These are phyloP conservation scores for Tuber aestivum DNA, from an alignment of 495 filamentous ascomycete species.

Conservation along the genomic window DNA sequence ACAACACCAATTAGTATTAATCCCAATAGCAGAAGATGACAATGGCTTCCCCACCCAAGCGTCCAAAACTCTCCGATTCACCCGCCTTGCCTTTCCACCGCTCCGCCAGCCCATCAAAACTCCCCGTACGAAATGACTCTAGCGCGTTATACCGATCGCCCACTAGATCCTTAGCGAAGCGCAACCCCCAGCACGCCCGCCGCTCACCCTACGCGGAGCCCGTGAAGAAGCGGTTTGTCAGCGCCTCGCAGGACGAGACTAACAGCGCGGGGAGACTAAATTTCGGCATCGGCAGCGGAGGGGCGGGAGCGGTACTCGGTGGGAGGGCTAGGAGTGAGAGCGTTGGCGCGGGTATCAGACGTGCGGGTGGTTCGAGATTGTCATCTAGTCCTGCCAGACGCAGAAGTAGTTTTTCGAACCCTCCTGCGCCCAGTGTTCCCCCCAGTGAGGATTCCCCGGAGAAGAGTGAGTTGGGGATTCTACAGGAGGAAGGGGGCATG, in stretches of 20 bases:
- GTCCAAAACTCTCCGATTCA: slow-evolving; percentile 21
- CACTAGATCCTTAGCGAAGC: neutral
- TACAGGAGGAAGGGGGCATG: neutral
- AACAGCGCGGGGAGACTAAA: neutral
- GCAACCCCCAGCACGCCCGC: neutral
- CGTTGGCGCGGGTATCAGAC: slow-evolving; percentile 1
- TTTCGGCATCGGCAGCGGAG: neutral
- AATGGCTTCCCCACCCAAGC: slow-evolving; percentile 22
- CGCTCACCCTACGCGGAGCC: slow-evolving; percentile 16
- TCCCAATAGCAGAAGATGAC: neutral
- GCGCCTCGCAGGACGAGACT: neutral
- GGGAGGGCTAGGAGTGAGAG: neutral
- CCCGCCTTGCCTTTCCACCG: slow-evolving; percentile 8
- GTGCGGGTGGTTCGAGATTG: slow-evolving; percentile 16
- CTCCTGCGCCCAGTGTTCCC: neutral
- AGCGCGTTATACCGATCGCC: slow-evolving; percentile 14
- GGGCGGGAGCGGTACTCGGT: slow-evolving; percentile 3
- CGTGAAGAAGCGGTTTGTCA: neutral
- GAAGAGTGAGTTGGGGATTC: slow-evolving; percentile 6
- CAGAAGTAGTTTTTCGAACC: slow-evolving; percentile 19
- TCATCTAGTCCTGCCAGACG: slow-evolving; percentile 19
- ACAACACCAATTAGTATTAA: slow-evolving; percentile 14
- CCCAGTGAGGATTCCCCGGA: slow-evolving; percentile 4
- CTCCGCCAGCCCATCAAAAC: slow-evolving; percentile 17
- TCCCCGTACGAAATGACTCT: slow-evolving; percentile 25